A percentile compares a stretch with the other conserved stretches of the same genome.
These are phyloP conservation scores for Tetrapyrgos nigripes DNA, from an alignment of 1,284 basidiomycete species.

Conservation along the genomic window DNA sequence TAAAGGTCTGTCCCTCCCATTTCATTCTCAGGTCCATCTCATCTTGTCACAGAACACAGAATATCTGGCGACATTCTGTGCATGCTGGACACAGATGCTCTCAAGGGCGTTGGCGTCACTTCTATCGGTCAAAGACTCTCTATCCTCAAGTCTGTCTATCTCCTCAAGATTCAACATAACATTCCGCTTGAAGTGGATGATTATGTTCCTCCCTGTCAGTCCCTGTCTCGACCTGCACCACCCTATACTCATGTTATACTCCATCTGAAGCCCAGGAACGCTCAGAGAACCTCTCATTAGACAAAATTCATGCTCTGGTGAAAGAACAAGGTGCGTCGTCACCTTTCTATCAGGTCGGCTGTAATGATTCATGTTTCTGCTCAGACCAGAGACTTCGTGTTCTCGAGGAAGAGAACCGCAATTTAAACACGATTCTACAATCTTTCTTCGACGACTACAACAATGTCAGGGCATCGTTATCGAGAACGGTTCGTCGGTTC, in stretches of 20 bases:
- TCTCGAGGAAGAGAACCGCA: slow-evolving; percentile 81
- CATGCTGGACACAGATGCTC: slow-evolving; percentile 79
- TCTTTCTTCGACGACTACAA: slow-evolving; percentile 72
- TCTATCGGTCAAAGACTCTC: slow-evolving; percentile 88
- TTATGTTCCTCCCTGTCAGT: slow-evolving; percentile 90
- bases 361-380: slow-evolving; percentile 13
- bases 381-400: slow-evolving; percentile 71
- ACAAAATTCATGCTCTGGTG: slow-evolving; percentile 72
- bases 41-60: slow-evolving; percentile 91
- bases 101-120: slow-evolving; percentile 85
- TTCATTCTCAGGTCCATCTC: slow-evolving; percentile 7
- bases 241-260: slow-evolving; percentile 4
- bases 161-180: slow-evolving; percentile 83
- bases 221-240: slow-evolving; percentile 4
- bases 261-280: slow-evolving; percentile 70
- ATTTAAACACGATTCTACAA: slow-evolving; percentile 65
- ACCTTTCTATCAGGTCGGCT: slow-evolving; percentile 5
- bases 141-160: slow-evolving; percentile 90
- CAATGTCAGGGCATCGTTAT: slow-evolving; percentile 46
- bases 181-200: slow-evolving; percentile 86
- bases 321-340: slow-evolving; percentile 73
- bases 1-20: slow-evolving; percentile 51
- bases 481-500: slow-evolving; percentile 22
- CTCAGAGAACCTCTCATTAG: slow-evolving; percentile 63
- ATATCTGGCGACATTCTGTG: slow-evolving; percentile 90